Conservation (phyloP, 2,329 filamentous ascomycete species). For the Metarhizium humberi region DNA sequence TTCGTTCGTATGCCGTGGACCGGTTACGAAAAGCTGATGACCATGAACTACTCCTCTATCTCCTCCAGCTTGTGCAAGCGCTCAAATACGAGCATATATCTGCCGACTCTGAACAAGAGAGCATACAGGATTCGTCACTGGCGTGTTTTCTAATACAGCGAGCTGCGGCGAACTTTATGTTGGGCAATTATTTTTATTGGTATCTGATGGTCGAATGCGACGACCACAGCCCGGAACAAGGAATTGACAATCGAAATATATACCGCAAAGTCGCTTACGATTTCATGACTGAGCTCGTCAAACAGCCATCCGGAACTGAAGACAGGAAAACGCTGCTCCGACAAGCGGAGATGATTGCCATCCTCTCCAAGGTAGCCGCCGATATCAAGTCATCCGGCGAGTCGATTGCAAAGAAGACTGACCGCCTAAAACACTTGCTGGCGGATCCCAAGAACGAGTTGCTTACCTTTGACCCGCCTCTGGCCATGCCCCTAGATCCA, state of each 20-base stretch:
- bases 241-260: slow-evolving; percentile 66
- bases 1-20: slow-evolving; percentile 89
- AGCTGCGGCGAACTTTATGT: slow-evolving; percentile 76
- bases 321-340: slow-evolving; percentile 68
- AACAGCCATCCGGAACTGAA: slow-evolving; percentile 58
- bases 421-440: slow-evolving; percentile 75
- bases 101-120: slow-evolving; percentile 44
- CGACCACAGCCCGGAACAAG: slow-evolving; percentile 68
- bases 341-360: slow-evolving; percentile 81
- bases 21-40: slow-evolving; percentile 87
- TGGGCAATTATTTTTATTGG: slow-evolving; percentile 96
- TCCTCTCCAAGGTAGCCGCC: slow-evolving; percentile 80
- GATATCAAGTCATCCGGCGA: slow-evolving; percentile 77
- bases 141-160: slow-evolving; percentile 83
- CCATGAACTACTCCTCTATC: slow-evolving; percentile 79
- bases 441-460: slow-evolving; percentile 88
- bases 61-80: slow-evolving; percentile 90
- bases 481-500: slow-evolving; percentile 84
- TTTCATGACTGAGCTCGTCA: slow-evolving; percentile 83
- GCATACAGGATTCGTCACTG: slow-evolving; percentile 68
- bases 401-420: slow-evolving; percentile 69
- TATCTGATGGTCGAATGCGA: slow-evolving; percentile 98
- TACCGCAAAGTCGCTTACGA: slow-evolving; percentile 93
- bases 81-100: slow-evolving; percentile 84
- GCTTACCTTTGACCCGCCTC: slow-evolving; percentile 68